Base-by-base conservation (phyloP, 371 early-diverging fungal genomes). In the Mortierella sp. region DNA sequence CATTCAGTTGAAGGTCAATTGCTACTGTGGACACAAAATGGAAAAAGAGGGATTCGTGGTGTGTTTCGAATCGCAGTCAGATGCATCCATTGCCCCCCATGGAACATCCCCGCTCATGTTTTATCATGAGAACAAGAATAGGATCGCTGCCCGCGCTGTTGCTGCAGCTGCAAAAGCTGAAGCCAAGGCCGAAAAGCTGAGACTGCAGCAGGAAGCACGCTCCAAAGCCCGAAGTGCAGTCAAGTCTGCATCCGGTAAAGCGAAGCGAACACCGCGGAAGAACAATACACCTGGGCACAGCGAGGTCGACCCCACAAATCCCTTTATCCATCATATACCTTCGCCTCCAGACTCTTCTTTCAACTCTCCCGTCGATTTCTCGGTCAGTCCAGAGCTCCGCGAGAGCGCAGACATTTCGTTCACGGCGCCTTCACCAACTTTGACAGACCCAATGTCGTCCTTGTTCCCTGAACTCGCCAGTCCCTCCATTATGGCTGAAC, bases 1-100 rank as follows among this genome's bases (percentile, higher is more conserved):
- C 58, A 68, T 74, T 38, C 74, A 74, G 65, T 74, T 74, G 58
- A 74, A 74, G 61, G 68, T 74, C 61, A 74, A 74, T 23, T 74
- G 74, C 54, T 74, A 74, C 26, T 74, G 74, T 41, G 74, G 74
- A 2, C 74, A 74, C 61, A 67, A 74, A 60, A 74, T 64, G 69
- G 74, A 74, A 48, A 74, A 74, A 61, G 74, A 74, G 10, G 74
- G 74, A 14, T 74, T 74, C 45, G 74, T 74, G 50, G 61, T 74
- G 45, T 68, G 74, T 52, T 74, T 74, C 43, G 74, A 74, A 53
- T 67, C 68, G 1, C 54, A 50, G 45, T 74, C 74, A 41, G 74
- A 74, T 34, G 7, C 51, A 16, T 41, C 74, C 10, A 74, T 74
- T 38, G 68, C 68, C 42, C 68, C 74, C 42, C 74, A 74, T 68